Evolutionary conservation across 371 early-diverging fungal genomes (phyloP).

Genomic region (Coemansia sp.): DNA sequence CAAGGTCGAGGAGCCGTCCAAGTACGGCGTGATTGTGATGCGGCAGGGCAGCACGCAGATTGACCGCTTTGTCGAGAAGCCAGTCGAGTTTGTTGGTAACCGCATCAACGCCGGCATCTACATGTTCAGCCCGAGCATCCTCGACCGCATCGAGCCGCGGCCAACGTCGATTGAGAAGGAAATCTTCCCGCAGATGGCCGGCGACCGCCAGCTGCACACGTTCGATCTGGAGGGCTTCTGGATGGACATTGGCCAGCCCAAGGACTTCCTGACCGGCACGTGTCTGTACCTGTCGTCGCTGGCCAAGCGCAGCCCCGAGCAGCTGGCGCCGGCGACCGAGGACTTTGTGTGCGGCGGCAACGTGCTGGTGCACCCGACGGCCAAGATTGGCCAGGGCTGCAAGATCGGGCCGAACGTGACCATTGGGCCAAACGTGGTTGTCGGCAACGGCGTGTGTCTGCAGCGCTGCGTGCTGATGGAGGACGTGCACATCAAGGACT

Average conservation of each 20-base stretch:
- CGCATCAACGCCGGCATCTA: conserved; percentile 99
- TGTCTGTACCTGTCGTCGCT: conserved; percentile 87
- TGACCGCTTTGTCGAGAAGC: conserved; percentile 98
- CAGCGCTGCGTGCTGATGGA: conserved; percentile 90
- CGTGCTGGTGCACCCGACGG: conserved; percentile 87
- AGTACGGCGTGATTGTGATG: conserved; percentile 96
- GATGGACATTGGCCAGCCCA: conserved; percentile 99
- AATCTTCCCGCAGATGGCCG: conserved; percentile 94
- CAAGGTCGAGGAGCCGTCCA: conserved; percentile 96
- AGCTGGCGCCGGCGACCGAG: conserved; percentile 60
- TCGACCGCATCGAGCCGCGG: conserved; percentile 88
- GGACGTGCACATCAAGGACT: conserved; percentile 81
- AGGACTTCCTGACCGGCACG: conserved; percentile 96
- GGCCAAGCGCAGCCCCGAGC: conserved; percentile 69
- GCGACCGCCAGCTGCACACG: conserved; percentile 78
- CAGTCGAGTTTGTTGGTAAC: conserved; percentile 90
- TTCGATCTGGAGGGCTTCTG: conserved; percentile 98
- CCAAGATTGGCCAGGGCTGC: conserved; percentile 90
- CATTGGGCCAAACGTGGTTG: conserved; percentile 87
- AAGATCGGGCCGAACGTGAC: conserved; percentile 95
- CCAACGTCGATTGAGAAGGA: conserved; percentile 99
- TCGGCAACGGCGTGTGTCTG: conserved; percentile 96
- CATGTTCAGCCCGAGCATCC: conserved; percentile 88
- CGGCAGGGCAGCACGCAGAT: conserved; percentile 67
- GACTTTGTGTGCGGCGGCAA: conserved; percentile 76